These are phyloP conservation scores for Clarkia xantiana DNA, from an alignment of 345 rosid genomes.

Conservation along the genomic window DNA sequence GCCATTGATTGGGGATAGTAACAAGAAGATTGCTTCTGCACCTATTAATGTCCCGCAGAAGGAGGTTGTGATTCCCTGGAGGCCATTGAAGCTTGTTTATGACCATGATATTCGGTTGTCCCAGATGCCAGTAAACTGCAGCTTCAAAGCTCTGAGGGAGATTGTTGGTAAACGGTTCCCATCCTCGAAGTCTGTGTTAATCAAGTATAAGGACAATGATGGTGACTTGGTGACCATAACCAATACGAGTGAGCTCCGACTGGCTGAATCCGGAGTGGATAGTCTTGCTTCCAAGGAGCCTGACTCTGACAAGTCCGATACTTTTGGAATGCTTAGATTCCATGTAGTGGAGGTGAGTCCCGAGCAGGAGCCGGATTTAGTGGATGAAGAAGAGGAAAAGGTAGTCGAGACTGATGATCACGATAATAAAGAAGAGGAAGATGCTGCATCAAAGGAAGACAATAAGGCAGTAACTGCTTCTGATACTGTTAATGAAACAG, in stretches of 20 bases:
- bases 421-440: constrained; percentile 44
- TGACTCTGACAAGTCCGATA: constrained; percentile 32
- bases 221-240: constrained; percentile 93
- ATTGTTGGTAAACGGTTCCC: constrained; percentile 66
- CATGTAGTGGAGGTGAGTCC: constrained; percentile 83
- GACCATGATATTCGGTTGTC: constrained; percentile 86
- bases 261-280: constrained; percentile 64
- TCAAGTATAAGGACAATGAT: constrained; percentile 77
- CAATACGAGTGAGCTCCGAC: constrained; percentile 54
- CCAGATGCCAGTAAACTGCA: constrained; percentile 76
- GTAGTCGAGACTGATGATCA: constrained; percentile 36
- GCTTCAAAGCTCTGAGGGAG: constrained; percentile 66
- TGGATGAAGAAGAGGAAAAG: constrained; percentile 55
- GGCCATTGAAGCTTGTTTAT: constrained; percentile 80
- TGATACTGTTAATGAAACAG: constrained; percentile 36
- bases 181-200: constrained; percentile 70
- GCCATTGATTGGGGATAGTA: constrained; percentile 9
- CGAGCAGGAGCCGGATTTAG: constrained; percentile 73
- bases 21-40: constrained; percentile 13
- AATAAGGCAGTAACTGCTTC: too few species aligned
- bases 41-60: constrained; percentile 12
- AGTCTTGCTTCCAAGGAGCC: constrained; percentile 38
- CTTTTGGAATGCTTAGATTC: constrained; percentile 63
- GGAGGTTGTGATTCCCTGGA: constrained; percentile 33
- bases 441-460: background rate